Base-by-base conservation (phyloP, 2,329 filamentous ascomycete species). In the Nemania sp. region DNA sequence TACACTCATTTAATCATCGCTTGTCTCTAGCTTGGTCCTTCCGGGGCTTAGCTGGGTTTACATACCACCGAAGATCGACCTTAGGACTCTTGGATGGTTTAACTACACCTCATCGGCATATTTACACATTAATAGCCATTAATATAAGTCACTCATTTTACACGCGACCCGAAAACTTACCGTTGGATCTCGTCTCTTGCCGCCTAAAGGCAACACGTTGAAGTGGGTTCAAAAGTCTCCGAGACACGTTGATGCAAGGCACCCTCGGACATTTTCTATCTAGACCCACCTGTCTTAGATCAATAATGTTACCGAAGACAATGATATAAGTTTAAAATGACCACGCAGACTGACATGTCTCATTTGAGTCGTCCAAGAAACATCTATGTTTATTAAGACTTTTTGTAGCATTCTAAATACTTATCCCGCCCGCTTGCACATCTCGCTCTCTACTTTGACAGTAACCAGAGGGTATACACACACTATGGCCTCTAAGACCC, bases 221-320 rank as follows among this genome's bases (percentile, higher is more conserved):
- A 24, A 27, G 1, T 26, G 8, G 18, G 3, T 51, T 27, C 8
- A n/a, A 54, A 62, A 62, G 59, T 62, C 59, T 32, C 59, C 59
- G 59, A 45, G 38, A 7, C 10, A n/a, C 27, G 41, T 29, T n/a
- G 6, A n/a, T 10, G 27, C 11, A 54, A 15, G 41, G 3, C 3
- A n/a, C n/a, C 4, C 41, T 54, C 59, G 59, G 59, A n/a, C 11
- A 62, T 38, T 62, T 62, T 54, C 26, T 24, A 24, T n/a, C n/a
- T n/a, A 32, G 29, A 32, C 29, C 29, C 29, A 5, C 41, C 41
- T 4, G 15, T 20, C 41, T 4, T 45, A 11, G 3, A 5, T 41
- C 38, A 13, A 45, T 7, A 61, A 52, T 62, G 51, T 62, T 4
- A 13, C 59, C 59, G 59, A 62, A 49, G 24, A 26, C 20, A 10